A percentile compares a stretch with the other conserved stretches of the same genome.
Conservation (phyloP, 768 basidiomycete genomes). For the Tephrocybe sp. region DNA sequence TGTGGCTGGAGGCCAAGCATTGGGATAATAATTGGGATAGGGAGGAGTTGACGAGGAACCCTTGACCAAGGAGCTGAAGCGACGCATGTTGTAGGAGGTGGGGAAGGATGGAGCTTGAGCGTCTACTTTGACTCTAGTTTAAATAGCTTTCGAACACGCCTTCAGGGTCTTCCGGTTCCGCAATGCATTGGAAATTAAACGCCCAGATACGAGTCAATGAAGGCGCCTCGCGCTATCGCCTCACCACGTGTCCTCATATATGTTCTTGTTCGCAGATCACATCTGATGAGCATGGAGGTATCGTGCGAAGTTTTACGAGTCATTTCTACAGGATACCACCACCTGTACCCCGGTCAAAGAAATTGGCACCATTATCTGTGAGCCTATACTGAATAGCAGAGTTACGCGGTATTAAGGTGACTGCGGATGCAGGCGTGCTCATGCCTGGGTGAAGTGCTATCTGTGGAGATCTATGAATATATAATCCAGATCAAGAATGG, state of each 20-base stretch:
- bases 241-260: neutral
- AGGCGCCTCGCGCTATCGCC: neutral
- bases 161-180: no score
- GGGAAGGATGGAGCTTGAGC: neutral
- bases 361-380: constrained; percentile 62
- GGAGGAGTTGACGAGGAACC: constrained; percentile 4
- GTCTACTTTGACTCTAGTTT: neutral
- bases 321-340: constrained; percentile 49
- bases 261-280: neutral
- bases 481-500: neutral
- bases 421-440: constrained; percentile 28
- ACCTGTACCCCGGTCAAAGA: constrained; percentile 75
- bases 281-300: neutral
- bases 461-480: constrained; percentile 30
- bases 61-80: constrained; percentile 14
- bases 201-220: constrained; percentile 1
- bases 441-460: constrained; percentile 63
- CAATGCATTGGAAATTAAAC: neutral
- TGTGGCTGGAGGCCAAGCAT: neutral
- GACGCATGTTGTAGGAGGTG: constrained; percentile 19
- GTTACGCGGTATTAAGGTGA: constrained; percentile 48
- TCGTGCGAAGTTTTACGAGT: neutral
- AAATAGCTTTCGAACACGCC: neutral
- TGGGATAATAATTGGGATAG: neutral
- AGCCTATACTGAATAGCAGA: constrained; percentile 71